Evolutionary conservation across 768 basidiomycete species (phyloP).

Genomic region (Tricholoma bakamatsutake): DNA sequence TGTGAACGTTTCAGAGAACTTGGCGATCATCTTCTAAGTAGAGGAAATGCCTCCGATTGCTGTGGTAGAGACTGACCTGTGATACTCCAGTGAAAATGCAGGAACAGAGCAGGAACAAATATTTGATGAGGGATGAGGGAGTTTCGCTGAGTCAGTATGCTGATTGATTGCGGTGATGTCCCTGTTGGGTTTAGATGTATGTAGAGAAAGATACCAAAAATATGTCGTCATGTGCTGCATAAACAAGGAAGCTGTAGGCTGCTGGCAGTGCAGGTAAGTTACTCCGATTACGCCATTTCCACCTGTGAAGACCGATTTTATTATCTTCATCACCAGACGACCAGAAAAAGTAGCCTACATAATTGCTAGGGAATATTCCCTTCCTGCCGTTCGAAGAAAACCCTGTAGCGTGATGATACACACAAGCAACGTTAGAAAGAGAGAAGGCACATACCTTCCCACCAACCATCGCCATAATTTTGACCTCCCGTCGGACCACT

Average conservation of each 20-base stretch:
- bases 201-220: no score
- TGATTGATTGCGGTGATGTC: no score
- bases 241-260: background rate
- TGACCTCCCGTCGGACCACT: constrained; percentile 54
- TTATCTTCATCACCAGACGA: constrained; percentile 4
- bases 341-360: constrained; percentile 46
- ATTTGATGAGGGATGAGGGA: no score
- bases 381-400: constrained; percentile 52
- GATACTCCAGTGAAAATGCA: no score
- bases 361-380: constrained; percentile 86
- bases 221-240: no score
- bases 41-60: no score
- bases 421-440: constrained; percentile 13
- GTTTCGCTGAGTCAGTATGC: no score
- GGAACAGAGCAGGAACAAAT: no score
- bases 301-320: constrained; percentile 34
- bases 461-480: constrained; percentile 76
- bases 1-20: no score
- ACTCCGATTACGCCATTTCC: constrained; percentile 32
- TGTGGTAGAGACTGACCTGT: no score
- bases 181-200: no score
- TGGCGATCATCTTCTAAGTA: no score
- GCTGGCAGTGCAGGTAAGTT: background rate
- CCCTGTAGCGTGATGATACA: constrained; percentile 37
- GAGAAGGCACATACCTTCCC: constrained; percentile 59